Conservation (phyloP, 768 basidiomycete species). For the Termitomyces sp. region DNA sequence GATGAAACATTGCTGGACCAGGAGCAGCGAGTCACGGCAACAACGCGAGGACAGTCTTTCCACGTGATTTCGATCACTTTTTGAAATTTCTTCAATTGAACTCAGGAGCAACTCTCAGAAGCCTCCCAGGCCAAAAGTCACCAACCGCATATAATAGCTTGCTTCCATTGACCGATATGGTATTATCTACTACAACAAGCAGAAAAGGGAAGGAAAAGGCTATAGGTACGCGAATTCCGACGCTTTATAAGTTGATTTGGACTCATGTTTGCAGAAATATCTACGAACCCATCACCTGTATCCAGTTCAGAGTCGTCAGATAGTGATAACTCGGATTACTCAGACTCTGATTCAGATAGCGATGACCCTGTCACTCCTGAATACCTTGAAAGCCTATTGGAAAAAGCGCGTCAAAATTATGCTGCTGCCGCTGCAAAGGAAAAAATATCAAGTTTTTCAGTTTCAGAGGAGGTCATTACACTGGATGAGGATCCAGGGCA, state of each 20-base stretch:
- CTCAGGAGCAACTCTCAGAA: too few relatives aligned
- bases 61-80: conserved; percentile 14
- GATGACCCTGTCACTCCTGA: conserved; percentile 52
- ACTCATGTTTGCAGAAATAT: background rate
- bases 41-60: too few relatives aligned
- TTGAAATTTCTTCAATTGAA: background rate
- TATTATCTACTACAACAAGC: conserved; percentile 7
- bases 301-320: conserved; percentile 27
- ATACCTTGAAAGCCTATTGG: conserved; percentile 60
- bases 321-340: conserved; percentile 28
- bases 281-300: conserved; percentile 10
- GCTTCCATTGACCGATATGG: conserved; percentile 13
- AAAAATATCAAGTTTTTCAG: conserved; percentile 14
- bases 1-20: conserved; percentile 8
- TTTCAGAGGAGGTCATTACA: conserved; percentile 48
- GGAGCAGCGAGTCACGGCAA: too few relatives aligned
- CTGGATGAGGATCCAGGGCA: conserved; percentile 35
- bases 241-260: too few relatives aligned
- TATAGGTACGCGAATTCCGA: conserved; percentile 23
- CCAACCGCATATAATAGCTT: background rate
- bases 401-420: conserved; percentile 55
- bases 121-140: too few relatives aligned
- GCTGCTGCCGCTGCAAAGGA: conserved; percentile 26
- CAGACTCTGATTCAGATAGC: conserved; percentile 39
- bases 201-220: conserved; percentile 50